Percentiles rank a stretch among this genome's conserved stretches.
phyloP scores from a whole-genome alignment of 2,329 filamentous ascomycete genomes.

The Blumeriella jaapii region DNA sequence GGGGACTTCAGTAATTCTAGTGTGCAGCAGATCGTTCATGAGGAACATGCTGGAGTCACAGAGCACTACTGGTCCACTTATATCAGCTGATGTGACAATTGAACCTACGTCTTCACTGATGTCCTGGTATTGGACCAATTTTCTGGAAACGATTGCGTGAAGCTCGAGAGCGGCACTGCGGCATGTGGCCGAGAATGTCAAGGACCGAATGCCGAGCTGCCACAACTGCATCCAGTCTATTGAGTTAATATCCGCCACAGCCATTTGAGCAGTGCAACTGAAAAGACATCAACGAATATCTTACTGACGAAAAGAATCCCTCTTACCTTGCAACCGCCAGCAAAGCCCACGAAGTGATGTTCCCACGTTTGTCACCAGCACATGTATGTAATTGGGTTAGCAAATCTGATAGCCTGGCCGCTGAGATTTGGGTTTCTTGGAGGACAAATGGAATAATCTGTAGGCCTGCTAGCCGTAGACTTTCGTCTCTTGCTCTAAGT shows the following conservation, averaged over 20 bases:
- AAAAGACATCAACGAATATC: constrained; percentile 10
- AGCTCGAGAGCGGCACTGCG: constrained; percentile 65
- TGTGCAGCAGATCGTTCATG: constrained; percentile 57
- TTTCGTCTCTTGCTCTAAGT: constrained; percentile 19
- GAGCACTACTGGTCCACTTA: constrained; percentile 67
- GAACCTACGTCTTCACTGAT: constrained; percentile 59
- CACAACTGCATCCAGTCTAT: constrained; percentile 62
- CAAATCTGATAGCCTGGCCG: constrained; percentile 42
- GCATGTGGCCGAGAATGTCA: constrained; percentile 59
- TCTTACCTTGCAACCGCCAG: constrained; percentile 67
- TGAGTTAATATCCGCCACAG: constrained; percentile 27
- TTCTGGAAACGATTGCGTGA: constrained; percentile 50
- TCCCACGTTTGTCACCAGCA: constrained; percentile 57
- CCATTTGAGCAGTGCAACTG: constrained; percentile 36
- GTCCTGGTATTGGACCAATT: constrained; percentile 55
- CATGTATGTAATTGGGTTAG: constrained; percentile 46
- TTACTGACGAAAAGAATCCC: neutral
- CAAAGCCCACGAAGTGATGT: constrained; percentile 69
- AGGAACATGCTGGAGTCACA: constrained; percentile 70
- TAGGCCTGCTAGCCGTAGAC: constrained; percentile 28
- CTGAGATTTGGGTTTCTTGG: constrained; percentile 32
- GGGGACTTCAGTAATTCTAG: constrained; percentile 56
- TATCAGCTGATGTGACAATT: constrained; percentile 65
- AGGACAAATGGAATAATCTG: constrained; percentile 43
- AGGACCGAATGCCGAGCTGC: constrained; percentile 59